Percentiles rank a stretch among this genome's conserved stretches.
Evolutionary conservation across 345 rosid species (phyloP).

Genomic region (Eucalyptus sp.): DNA sequence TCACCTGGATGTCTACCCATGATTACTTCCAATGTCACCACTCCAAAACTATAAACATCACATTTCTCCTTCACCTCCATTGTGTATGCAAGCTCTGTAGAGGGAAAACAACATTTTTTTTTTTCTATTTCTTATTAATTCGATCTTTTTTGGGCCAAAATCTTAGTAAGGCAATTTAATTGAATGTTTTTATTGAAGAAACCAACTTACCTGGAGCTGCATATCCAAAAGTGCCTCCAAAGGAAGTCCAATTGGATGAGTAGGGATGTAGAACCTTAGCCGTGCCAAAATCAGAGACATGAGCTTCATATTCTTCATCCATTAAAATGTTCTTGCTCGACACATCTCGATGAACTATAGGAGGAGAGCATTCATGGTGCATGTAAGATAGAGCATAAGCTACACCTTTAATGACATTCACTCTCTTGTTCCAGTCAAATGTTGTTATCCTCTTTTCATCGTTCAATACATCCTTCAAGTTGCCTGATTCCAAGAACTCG

Average conservation of each 20-base stretch:
- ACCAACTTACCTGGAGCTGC: background rate
- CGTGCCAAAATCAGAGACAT: background rate
- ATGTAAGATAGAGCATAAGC: background rate
- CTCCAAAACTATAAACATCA: background rate
- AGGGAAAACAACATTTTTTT: background rate
- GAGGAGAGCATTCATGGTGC: background rate
- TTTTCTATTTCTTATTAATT: background rate
- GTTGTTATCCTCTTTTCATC: background rate
- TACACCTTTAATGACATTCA: background rate
- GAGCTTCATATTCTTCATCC: background rate
- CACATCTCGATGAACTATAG: background rate
- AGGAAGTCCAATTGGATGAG: background rate
- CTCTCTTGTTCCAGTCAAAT: conserved; percentile 5
- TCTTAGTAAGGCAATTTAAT: background rate
- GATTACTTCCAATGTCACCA: background rate
- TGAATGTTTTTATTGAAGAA: background rate
- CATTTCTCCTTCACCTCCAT: background rate
- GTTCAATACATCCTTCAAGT: background rate
- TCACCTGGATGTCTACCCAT: background rate
- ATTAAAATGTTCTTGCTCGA: background rate
- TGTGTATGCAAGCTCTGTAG: background rate
- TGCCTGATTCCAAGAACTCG: background rate
- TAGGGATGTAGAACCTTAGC: background rate
- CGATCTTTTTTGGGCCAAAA: background rate
- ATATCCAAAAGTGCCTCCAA: background rate